Evolutionary conservation across 225 moss, liverwort and hornwort genomes (phyloP).

Genomic region (Anthoceros angustus): DNA sequence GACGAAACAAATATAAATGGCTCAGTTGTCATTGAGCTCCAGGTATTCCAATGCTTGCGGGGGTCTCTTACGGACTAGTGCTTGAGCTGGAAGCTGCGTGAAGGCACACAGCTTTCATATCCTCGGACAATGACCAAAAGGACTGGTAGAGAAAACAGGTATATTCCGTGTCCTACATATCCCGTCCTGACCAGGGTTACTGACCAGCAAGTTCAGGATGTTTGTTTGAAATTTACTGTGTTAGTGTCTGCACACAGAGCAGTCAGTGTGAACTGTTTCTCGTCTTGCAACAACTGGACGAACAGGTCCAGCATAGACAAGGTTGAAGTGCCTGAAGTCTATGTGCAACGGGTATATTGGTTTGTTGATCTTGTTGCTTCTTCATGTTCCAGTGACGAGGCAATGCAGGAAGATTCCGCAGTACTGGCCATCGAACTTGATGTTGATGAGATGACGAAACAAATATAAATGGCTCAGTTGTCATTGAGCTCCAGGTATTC

Average conservation of each 20-base stretch:
- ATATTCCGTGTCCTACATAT: neutral
- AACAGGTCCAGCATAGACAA: too few relatives aligned
- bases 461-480: conserved; percentile 6
- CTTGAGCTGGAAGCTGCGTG: too few relatives aligned
- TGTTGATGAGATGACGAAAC: conserved; percentile 58
- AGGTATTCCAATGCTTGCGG: neutral
- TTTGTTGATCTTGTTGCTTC: neutral
- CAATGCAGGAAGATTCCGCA: conserved; percentile 75
- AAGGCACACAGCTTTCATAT: too few relatives aligned
- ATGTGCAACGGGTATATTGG: neutral
- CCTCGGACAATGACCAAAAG: too few relatives aligned
- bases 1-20: conserved; percentile 23
- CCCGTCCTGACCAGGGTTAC: neutral
- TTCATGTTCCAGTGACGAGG: conserved; percentile 48
- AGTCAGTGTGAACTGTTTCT: too few relatives aligned
- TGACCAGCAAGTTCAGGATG: conserved; percentile 6
- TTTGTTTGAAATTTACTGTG: neutral
- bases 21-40: neutral
- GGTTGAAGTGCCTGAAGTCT: too few relatives aligned
- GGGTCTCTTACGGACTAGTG: neutral
- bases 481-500: neutral
- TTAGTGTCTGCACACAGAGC: too few relatives aligned
- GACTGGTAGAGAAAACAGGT: too few relatives aligned
- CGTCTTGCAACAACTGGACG: too few relatives aligned
- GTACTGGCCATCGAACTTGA: conserved; percentile 90